phyloP scores from a whole-genome alignment of 148 eudicot species.

The Rhododendron henanense region DNA sequence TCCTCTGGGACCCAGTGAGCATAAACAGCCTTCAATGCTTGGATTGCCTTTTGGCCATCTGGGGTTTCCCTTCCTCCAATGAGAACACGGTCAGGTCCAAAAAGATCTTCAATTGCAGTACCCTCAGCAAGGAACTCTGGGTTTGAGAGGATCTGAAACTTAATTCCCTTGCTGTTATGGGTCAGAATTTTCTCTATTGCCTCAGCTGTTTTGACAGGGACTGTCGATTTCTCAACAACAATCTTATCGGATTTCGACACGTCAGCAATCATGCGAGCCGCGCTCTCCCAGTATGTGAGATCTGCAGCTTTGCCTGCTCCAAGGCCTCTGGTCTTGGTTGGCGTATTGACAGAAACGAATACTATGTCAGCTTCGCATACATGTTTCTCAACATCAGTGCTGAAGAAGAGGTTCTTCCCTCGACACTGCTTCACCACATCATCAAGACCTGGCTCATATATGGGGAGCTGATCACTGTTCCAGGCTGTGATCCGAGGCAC shows the following conservation, averaged over 20 bases:
- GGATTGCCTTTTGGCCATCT: constrained; percentile 61
- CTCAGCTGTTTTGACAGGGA: constrained; percentile 81
- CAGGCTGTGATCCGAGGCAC: constrained; percentile 62
- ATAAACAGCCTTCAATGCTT: constrained; percentile 61
- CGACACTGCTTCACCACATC: constrained; percentile 71
- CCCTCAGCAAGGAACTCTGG: constrained; percentile 91
- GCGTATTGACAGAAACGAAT: constrained; percentile 61
- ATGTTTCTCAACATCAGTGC: constrained; percentile 73
- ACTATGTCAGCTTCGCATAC: constrained; percentile 74
- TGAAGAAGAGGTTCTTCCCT: constrained; percentile 76
- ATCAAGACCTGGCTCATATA: constrained; percentile 61
- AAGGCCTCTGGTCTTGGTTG: constrained; percentile 57
- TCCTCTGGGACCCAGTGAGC: constrained; percentile 88
- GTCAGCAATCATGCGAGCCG: constrained; percentile 84
- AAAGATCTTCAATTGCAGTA: constrained; percentile 71
- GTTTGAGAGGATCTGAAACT: constrained; percentile 59
- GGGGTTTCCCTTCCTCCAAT: constrained; percentile 85
- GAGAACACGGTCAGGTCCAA: constrained; percentile 72
- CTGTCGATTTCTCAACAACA: constrained; percentile 78
- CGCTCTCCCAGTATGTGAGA: constrained; percentile 73
- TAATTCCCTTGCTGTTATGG: constrained; percentile 61
- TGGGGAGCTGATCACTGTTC: constrained; percentile 60
- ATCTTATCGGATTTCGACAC: constrained; percentile 75
- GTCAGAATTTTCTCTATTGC: constrained; percentile 78
- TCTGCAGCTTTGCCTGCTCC: constrained; percentile 67